Base-by-base conservation (phyloP, 305 asterid species). In the Solanum aculeatissimum region DNA sequence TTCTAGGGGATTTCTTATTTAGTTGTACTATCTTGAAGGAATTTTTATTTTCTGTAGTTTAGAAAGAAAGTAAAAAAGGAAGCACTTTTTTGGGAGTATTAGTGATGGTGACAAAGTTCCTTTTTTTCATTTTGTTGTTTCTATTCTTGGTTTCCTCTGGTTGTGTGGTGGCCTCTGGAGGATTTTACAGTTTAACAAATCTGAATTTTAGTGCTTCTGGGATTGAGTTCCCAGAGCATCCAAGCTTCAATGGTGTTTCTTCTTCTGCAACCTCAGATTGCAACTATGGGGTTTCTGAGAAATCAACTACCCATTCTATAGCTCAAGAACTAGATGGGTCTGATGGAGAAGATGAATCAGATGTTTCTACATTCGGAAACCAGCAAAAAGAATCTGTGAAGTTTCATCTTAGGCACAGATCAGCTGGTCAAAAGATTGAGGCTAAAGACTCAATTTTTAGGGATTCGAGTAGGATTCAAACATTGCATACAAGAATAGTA, bases 391-490 rank as follows among this genome's bases (percentile, higher is more conserved):
- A 93, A 8, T 35, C 92, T 1, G 93, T 93, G 45, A 91, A 91
- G 65, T 91, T 94, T 45, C 91, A 92, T 27, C 83, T 93, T 53
- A 92, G 92, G 86, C 98, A 89, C 89, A 78, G 92, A 78, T 89
- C 92, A 16, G 83, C 83, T 51, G 91, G 91, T 35, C 80, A 86
- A 71, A 58, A 77, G 66, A 19, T 47, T 40, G 84, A 83, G 84
- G 91, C 91, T 3, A 85, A 87, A 60, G 91, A 93, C 62, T 86
- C 87, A 6, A 90, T 92, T 15, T 84, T 71, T 47, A 92, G 92
- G 86, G 99, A 96, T 72, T 83, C 89, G 32, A 83, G 88, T 19
- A 89, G 99, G 89, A 93, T 96, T 79, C 99, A 93, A 43, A 91
- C 95, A 8, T 83, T 94, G n/a, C 92, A 92, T 82, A 88, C 89